Evolutionary conservation across 164 flowering plant genomes (phyloP).

Genomic region (Paratinospora sagittata): DNA sequence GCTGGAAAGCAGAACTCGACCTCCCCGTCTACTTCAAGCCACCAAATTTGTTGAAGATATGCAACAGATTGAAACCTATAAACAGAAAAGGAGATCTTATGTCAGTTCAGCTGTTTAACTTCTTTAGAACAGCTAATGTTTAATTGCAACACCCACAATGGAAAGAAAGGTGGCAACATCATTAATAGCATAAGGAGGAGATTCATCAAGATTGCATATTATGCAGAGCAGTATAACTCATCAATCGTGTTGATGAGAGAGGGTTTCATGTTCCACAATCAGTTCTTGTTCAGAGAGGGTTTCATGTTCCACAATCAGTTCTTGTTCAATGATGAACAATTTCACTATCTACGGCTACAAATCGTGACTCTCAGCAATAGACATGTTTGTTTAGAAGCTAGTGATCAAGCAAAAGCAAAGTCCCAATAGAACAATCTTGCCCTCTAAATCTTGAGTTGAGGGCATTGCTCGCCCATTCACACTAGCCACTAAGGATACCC

Average conservation of each 20-base stretch:
- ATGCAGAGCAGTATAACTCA: too few species aligned
- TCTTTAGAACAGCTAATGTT: neutral
- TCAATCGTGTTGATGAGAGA: neutral
- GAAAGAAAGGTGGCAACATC: neutral
- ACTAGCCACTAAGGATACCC: neutral
- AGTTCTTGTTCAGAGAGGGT: neutral
- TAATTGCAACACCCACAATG: neutral
- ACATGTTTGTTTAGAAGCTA: neutral
- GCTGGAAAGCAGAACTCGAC: slow-evolving; percentile 62
- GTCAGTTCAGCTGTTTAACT: slow-evolving; percentile 9
- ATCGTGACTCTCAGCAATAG: neutral
- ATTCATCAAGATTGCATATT: too few species aligned
- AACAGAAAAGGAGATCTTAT: neutral
- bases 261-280: neutral
- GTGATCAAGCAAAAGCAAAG: neutral
- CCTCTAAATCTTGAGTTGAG: neutral
- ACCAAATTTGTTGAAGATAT: slow-evolving; percentile 85
- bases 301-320: neutral
- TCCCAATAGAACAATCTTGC: neutral
- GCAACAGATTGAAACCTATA: slow-evolving; percentile 64
- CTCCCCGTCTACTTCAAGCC: slow-evolving; percentile 79
- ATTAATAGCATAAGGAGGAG: neutral
- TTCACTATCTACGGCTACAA: neutral
- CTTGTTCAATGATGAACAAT: too few species aligned
- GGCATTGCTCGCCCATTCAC: neutral